Conservation (phyloP, 495 filamentous ascomycete genomes). For the Sphaerosporella brunnea region DNA sequence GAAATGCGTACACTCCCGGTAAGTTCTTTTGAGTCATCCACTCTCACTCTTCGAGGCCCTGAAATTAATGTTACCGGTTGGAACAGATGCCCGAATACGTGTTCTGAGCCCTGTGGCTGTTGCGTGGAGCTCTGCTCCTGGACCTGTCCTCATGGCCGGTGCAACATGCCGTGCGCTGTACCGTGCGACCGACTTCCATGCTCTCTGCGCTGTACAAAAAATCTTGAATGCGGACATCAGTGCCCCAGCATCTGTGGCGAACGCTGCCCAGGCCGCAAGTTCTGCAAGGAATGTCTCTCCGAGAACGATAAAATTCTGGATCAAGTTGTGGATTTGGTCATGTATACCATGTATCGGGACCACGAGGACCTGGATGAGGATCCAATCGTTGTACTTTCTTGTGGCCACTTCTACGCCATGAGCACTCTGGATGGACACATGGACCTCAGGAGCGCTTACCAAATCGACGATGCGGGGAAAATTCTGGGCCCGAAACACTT, state of each 20-base stretch:
- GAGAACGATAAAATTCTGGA: slow-evolving; percentile 30
- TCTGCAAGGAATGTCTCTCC: slow-evolving; percentile 43
- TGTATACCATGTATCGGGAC: slow-evolving; percentile 34
- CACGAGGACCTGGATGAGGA: slow-evolving; percentile 39
- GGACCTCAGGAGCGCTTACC: slow-evolving; percentile 42
- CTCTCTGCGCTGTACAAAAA: slow-evolving; percentile 39
- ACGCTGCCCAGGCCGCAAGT: slow-evolving; percentile 36
- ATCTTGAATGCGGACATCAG: slow-evolving; percentile 46
- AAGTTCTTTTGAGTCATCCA: too few species aligned
- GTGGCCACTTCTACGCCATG: slow-evolving; percentile 48
- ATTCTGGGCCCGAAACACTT: slow-evolving; percentile 31
- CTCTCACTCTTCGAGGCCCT: too few species aligned
- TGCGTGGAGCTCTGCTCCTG: slow-evolving; percentile 45
- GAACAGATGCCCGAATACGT: slow-evolving; percentile 42
- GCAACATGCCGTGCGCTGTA: slow-evolving; percentile 47
- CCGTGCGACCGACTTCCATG: slow-evolving; percentile 50
- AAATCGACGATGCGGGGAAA: slow-evolving; percentile 30
- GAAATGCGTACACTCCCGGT: slow-evolving; percentile 41
- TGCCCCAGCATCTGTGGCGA: slow-evolving; percentile 56
- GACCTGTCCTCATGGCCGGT: slow-evolving; percentile 36
- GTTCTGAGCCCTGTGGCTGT: slow-evolving; percentile 46
- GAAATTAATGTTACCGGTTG: too few species aligned
- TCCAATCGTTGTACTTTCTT: slow-evolving; percentile 45
- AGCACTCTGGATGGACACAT: slow-evolving; percentile 49
- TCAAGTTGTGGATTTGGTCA: slow-evolving; percentile 37